phyloP scores from a whole-genome alignment of 2,329 filamentous ascomycete species.

The Beauveria medogensis region DNA sequence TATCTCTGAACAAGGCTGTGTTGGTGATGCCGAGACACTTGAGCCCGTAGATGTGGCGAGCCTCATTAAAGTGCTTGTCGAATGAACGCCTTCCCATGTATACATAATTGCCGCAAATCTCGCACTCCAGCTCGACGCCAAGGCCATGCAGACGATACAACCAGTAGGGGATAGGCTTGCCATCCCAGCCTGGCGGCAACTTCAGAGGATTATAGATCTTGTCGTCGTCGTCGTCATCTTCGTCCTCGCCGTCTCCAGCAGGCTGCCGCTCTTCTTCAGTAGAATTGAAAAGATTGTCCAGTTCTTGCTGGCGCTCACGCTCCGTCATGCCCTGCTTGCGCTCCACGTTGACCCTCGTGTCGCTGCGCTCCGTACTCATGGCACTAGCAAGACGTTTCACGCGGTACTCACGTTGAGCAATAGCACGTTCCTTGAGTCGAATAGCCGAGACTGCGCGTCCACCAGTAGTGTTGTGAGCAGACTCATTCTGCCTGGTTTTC shows the following conservation, averaged over 20 bases:
- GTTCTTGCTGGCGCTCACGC: slow-evolving; percentile 85
- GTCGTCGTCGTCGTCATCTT: slow-evolving; percentile 71
- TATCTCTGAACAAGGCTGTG: slow-evolving; percentile 85
- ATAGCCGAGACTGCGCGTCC: slow-evolving; percentile 29
- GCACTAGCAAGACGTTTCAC: slow-evolving; percentile 70
- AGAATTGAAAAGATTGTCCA: slow-evolving; percentile 68
- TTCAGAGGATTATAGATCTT: slow-evolving; percentile 97
- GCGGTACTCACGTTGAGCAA: slow-evolving; percentile 82
- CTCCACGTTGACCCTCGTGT: slow-evolving; percentile 91
- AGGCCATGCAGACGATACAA: slow-evolving; percentile 94
- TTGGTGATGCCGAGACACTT: slow-evolving; percentile 93
- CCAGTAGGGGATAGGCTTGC: slow-evolving; percentile 98
- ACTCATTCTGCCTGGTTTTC: slow-evolving; percentile 37
- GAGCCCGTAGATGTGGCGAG: slow-evolving; percentile 83
- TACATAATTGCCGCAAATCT: slow-evolving; percentile 97
- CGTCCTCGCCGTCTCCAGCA: slow-evolving; percentile 52
- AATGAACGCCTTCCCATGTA: slow-evolving; percentile 96
- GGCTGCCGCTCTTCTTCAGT: slow-evolving; percentile 24
- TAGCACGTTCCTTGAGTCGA: slow-evolving; percentile 75
- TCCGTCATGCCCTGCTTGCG: slow-evolving; percentile 97
- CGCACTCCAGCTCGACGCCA: slow-evolving; percentile 89
- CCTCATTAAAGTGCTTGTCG: slow-evolving; percentile 97
- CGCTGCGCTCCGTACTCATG: slow-evolving; percentile 80
- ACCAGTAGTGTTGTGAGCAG: slow-evolving; percentile 20
- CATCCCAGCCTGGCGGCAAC: slow-evolving; percentile 92